Conservation (phyloP, 106 monocot genomes). For the Platanthera zijinensis region DNA sequence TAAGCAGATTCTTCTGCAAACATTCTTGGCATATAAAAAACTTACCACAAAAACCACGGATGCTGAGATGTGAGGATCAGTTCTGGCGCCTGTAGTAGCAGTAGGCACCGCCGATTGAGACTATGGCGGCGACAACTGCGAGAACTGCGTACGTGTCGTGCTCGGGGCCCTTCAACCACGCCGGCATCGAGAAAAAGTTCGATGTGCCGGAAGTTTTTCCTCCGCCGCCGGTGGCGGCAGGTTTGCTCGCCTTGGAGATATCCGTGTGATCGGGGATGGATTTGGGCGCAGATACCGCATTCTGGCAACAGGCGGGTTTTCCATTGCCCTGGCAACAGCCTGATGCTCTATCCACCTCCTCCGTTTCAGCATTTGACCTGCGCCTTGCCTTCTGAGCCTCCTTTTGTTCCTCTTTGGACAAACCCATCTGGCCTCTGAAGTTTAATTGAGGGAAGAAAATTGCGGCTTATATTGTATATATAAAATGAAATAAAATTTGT, state of each 20-base stretch:
- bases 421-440: conserved; percentile 72
- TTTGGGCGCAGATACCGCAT: background rate
- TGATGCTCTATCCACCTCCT: background rate
- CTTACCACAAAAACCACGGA: background rate
- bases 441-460: background rate
- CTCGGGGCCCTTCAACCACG: background rate
- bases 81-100: background rate
- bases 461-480: background rate
- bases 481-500: background rate
- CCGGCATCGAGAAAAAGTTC: background rate
- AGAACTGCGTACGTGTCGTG: background rate
- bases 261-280: background rate
- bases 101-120: background rate
- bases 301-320: background rate
- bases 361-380: background rate
- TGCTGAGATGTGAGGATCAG: background rate
- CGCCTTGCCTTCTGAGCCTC: conserved; percentile 17
- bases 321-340: conserved; percentile 4
- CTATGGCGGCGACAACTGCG: background rate
- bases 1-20: no score
- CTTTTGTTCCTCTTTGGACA: conserved; percentile 60
- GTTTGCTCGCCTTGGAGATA: background rate
- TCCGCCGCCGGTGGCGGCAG: background rate
- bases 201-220: background rate
- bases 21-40: no score